Evolutionary conservation across 2,329 filamentous ascomycete species (phyloP).

Genomic region (Allantophomopsis cytisporea): DNA sequence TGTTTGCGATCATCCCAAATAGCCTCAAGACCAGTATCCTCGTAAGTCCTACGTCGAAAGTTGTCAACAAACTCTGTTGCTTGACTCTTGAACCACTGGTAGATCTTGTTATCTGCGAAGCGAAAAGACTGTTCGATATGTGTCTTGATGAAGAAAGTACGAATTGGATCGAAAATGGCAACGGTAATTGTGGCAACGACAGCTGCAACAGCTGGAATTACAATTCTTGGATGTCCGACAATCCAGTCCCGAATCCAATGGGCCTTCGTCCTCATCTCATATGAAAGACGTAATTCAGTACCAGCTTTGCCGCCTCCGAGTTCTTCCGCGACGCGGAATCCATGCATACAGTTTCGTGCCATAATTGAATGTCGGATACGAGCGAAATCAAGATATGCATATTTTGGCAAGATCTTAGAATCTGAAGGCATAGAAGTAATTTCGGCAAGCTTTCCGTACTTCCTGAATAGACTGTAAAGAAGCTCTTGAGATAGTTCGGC

Average conservation of each 20-base stretch:
- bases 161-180: conserved; percentile 83
- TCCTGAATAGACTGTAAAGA: conserved; percentile 75
- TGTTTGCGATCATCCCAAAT: conserved; percentile 78
- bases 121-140: conserved; percentile 72
- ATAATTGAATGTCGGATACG: conserved; percentile 65
- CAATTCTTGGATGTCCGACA: conserved; percentile 71
- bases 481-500: conserved; percentile 77
- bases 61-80: conserved; percentile 47
- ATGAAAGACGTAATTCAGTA: conserved; percentile 69
- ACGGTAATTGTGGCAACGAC: conserved; percentile 74
- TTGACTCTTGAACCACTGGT: conserved; percentile 70
- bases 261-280: conserved; percentile 64
- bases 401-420: conserved; percentile 73
- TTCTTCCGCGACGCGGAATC: conserved; percentile 55
- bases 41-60: conserved; percentile 39
- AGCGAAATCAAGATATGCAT: conserved; percentile 66
- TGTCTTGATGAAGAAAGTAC: conserved; percentile 81
- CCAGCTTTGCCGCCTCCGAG: conserved; percentile 62
- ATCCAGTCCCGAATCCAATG: conserved; percentile 84
- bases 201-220: conserved; percentile 72
- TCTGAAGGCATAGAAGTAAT: conserved; percentile 74
- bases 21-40: conserved; percentile 59
- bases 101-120: conserved; percentile 57
- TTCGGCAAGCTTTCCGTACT: conserved; percentile 81
- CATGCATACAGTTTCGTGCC: conserved; percentile 87